phyloP scores from a whole-genome alignment of 208 protist species.

The Acanthamoeba castellanii region DNA sequence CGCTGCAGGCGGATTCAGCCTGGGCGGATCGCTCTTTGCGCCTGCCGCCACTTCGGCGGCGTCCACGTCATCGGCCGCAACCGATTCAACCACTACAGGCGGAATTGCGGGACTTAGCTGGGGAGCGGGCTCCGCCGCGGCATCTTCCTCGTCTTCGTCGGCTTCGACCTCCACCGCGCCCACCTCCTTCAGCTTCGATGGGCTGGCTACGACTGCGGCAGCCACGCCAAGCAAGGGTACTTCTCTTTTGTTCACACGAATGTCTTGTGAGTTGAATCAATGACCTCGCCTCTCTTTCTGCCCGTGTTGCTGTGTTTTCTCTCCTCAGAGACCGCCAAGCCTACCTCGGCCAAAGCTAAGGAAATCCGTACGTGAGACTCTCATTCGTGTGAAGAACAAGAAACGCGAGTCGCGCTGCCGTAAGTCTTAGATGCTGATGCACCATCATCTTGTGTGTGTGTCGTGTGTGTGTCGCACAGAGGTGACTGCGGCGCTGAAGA shows the following conservation, averaged over 20 bases:
- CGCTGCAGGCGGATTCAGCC: not conserved
- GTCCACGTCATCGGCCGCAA: not conserved
- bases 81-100: not conserved
- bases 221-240: constrained; percentile 2
- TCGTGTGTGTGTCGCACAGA: not conserved
- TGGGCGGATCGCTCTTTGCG: not conserved
- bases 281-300: not conserved
- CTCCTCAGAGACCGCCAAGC: not conserved
- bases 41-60: not conserved
- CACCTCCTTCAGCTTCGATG: not conserved
- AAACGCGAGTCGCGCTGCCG: no score
- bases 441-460: no score
- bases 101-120: not conserved
- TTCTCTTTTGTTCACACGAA: not conserved
- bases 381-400: no score
- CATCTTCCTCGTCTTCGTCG: not conserved
- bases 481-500: not conserved
- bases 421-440: no score
- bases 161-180: not conserved
- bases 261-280: not conserved
- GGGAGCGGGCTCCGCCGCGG: not conserved
- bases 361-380: constrained; percentile 43
- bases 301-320: not conserved
- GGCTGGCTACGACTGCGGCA: not conserved
- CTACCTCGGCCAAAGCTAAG: constrained; percentile 2